phyloP scores from a whole-genome alignment of 352 stramenopile genomes.

The Phytophthora melonis region DNA sequence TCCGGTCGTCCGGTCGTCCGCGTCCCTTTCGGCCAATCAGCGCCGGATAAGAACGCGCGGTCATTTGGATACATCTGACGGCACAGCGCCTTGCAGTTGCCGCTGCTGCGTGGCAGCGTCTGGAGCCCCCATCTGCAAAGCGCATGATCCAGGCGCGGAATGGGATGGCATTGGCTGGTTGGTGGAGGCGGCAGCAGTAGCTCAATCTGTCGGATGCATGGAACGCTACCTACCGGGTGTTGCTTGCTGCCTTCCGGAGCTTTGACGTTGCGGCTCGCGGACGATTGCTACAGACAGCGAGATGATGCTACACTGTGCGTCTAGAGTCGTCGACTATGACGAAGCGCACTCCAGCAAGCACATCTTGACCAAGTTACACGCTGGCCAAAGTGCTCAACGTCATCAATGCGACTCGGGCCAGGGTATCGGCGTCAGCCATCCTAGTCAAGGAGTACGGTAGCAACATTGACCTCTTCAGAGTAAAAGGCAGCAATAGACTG shows the following conservation, averaged over 20 bases:
- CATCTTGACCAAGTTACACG: background rate
- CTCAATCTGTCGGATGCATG: background rate
- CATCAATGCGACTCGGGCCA: too few species aligned
- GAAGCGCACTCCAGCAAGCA: background rate
- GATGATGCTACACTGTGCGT: too few species aligned
- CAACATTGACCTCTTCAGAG: too few species aligned
- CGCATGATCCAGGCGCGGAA: background rate
- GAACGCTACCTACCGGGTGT: too few species aligned
- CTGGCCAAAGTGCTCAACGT: background rate
- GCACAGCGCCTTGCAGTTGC: background rate
- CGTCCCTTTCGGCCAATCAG: constrained; percentile 10
- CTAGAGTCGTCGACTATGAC: too few species aligned
- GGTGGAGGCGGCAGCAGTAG: background rate
- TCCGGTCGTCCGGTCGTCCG: constrained; percentile 29
- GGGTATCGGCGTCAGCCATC: too few species aligned
- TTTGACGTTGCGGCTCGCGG: background rate
- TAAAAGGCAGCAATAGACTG: too few species aligned
- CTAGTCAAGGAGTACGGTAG: too few species aligned
- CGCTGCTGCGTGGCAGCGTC: background rate
- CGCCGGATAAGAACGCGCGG: constrained; percentile 11
- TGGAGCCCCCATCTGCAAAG: background rate
- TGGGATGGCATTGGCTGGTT: background rate
- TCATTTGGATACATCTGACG: constrained; percentile 11
- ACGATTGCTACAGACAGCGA: background rate
- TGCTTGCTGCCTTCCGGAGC: too few species aligned